These are phyloP conservation scores for Fraxinus floribunda DNA, from an alignment of 305 asterid genomes.

Conservation along the genomic window DNA sequence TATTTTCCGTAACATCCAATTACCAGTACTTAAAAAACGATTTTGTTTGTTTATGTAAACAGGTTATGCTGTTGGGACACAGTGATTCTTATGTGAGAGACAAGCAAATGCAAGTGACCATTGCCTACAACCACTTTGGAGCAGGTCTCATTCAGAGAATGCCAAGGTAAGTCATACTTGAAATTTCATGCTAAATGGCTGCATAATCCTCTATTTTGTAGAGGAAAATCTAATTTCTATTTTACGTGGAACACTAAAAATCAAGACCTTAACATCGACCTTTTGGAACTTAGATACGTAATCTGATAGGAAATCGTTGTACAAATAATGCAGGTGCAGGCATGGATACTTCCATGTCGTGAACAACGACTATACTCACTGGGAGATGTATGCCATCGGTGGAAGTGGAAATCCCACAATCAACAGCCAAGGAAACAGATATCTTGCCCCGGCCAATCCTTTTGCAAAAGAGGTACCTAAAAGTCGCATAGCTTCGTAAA, in stretches of 20 bases:
- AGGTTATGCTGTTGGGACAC: conserved; percentile 92
- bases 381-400: conserved; percentile 98
- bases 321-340: conserved; percentile 57
- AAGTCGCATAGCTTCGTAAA: neutral
- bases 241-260: neutral
- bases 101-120: conserved; percentile 91
- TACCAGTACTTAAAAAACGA: neutral
- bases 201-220: neutral
- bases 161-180: conserved; percentile 65
- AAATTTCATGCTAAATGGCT: neutral
- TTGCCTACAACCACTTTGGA: conserved; percentile 93
- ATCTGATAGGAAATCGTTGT: neutral
- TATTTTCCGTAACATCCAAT: neutral
- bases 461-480: conserved; percentile 77
- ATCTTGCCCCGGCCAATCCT: conserved; percentile 74
- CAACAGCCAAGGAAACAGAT: conserved; percentile 91
- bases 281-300: neutral
- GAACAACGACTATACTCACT: conserved; percentile 93
- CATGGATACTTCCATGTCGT: conserved; percentile 94
- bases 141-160: conserved; percentile 92
- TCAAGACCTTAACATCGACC: neutral
- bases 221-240: neutral
- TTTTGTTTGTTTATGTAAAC: conserved; percentile 15
- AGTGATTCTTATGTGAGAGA: conserved; percentile 79
- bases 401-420: conserved; percentile 90